phyloP scores from a whole-genome alignment of 2,329 filamentous ascomycete species.

The Fusarium dlaminii region DNA sequence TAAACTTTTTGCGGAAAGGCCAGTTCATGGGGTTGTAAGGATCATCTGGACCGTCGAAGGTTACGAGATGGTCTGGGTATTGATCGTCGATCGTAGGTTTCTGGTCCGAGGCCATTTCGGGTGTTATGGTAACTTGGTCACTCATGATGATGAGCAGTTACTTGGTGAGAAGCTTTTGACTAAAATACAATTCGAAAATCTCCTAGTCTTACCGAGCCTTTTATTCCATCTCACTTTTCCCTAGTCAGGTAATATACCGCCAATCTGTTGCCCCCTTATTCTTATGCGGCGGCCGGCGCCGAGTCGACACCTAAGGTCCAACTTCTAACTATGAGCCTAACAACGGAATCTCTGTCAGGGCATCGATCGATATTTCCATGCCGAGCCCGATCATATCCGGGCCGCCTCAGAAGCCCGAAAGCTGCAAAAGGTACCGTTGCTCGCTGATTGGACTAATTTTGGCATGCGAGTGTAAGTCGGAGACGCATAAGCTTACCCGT shows the following conservation, averaged over 20 bases:
- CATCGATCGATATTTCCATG: rapidly evolving
- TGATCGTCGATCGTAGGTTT: neutral
- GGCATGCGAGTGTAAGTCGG: neutral
- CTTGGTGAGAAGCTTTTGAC: rapidly evolving
- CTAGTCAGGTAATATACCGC: neutral
- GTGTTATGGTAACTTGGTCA: neutral
- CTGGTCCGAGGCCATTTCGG: neutral
- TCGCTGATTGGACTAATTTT: neutral
- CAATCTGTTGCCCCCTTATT: neutral
- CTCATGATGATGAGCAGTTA: neutral
- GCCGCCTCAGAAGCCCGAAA: neutral
- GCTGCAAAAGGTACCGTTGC: neutral
- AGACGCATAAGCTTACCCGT: constrained; percentile 2
- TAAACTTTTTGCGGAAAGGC: neutral
- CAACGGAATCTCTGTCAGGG: rapidly evolving
- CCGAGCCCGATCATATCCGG: neutral
- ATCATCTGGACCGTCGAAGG: neutral
- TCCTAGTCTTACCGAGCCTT: neutral
- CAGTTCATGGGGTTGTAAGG: neutral
- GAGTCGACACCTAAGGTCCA: neutral
- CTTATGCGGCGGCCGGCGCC: neutral
- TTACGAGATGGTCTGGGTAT: neutral
- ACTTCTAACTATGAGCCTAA: neutral
- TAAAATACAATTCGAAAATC: too few relatives aligned
- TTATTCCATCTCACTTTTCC: neutral